Conservation (phyloP, 306 rosid genomes). For the Castanea crenata region DNA sequence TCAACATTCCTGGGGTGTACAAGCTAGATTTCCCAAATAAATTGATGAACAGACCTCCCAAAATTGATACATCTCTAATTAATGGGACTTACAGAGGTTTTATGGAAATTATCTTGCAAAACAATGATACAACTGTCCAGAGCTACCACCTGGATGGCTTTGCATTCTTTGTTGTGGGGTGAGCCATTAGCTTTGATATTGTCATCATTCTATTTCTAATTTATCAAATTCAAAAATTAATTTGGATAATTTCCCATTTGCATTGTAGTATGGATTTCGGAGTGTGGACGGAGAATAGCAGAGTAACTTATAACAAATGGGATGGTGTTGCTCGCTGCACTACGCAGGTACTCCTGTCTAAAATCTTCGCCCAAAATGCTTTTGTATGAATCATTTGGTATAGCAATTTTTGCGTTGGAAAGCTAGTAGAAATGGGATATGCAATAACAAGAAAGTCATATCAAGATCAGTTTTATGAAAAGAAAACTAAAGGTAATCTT, state of each 20-base stretch:
- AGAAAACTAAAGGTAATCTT: not conserved
- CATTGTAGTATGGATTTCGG: constrained; percentile 84
- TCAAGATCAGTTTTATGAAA: not conserved
- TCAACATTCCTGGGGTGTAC: constrained; percentile 68
- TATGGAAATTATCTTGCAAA: constrained; percentile 85
- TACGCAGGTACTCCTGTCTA: constrained; percentile 54
- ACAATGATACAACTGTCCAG: constrained; percentile 75
- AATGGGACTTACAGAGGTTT: constrained; percentile 73
- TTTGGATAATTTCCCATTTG: constrained; percentile 24
- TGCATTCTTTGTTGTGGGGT: constrained; percentile 86
- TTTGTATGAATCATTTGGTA: constrained; percentile 9
- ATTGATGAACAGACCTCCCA: constrained; percentile 67
- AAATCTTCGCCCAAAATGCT: not conserved
- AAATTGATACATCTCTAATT: constrained; percentile 71
- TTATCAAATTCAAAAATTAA: constrained; percentile 8
- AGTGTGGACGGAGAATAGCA: constrained; percentile 85
- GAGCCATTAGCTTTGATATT: constrained; percentile 36
- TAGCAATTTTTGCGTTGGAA: not conserved
- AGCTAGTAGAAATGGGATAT: not conserved
- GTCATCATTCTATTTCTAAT: not conserved
- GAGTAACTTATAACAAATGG: constrained; percentile 77
- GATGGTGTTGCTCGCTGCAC: constrained; percentile 83
- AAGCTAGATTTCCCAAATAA: constrained; percentile 80
- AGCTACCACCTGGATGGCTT: constrained; percentile 86
- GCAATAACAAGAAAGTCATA: not conserved